Evolutionary conservation across 2,329 filamentous ascomycete species (phyloP), one percentile per base, ranked within the genome.

Genomic region (Fusarium pininemorale): DNA sequence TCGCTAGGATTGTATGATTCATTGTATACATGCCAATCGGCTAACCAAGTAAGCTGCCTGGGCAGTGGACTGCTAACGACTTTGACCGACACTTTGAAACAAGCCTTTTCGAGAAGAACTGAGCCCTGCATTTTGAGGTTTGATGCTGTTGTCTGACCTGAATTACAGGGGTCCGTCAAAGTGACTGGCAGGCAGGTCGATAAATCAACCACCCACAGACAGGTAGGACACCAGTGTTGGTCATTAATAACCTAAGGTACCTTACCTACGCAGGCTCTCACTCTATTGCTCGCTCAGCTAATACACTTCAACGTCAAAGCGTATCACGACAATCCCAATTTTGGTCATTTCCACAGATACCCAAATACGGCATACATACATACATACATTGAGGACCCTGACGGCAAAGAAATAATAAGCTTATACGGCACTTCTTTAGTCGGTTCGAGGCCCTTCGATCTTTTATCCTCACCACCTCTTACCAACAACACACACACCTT

Each of bases 81-180:
- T 61, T 44, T 74, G 72, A 69, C 72, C 72, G 63, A 74, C 59
- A 59, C 47, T 72, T 59, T 62, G 56, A 72, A 55, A 62, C 38
- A 65, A 45, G 38, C 32, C 51, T n/a, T 26, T 30, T 28, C 20
- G 35, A 56, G 47, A 32, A n/a, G 50, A 39, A 39, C n/a, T n/a
- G 47, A 66, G 44, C 42, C 62, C 47, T 67, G 62, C 53, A 66
- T 54, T 42, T 45, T 51, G 28, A 24, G 30, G 14, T 44, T 44
- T 28, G 47, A 51, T 18, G 32, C 51, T 59, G 41, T 42, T 63
- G 58, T 72, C 57, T 57, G 55, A 42, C 20, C 32, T 41, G 56
- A 37, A 48, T 61, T 54, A 30, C 35, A 68, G 35, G 63, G 47
- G 47, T 47, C 51, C 35, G 20, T 37, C 32, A 24, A 66, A 61